Evolutionary conservation across 768 basidiomycete genomes (phyloP), one percentile per base, ranked within the genome.

Genomic region (Tricholoma furcatifolium): DNA sequence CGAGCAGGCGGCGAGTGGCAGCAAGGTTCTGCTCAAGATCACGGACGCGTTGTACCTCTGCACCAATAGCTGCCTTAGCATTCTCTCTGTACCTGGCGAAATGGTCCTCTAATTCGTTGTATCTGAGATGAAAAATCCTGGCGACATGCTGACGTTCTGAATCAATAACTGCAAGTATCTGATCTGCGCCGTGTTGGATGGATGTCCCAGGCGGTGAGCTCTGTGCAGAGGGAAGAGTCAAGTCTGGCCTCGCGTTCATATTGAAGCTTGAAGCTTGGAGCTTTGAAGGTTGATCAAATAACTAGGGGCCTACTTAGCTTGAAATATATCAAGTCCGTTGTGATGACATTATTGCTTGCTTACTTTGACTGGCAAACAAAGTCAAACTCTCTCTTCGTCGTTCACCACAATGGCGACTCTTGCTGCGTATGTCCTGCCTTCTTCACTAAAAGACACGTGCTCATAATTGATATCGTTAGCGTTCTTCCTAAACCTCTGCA

Each of bases 401-500:
- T 47, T 44, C 31, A 53, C 55, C 47, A 60, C 48, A 53, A 67
- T 78, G 76, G 73, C 75, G 50, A 62, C 88, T 59, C 79, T 93
- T 49, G 87, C 91, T 66, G 81, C 83, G 91, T 91, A 67, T 66
- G 88, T 82, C 35, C n/a, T 15, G 46, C 30, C 23, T 18, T 51
- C 51, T 32, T 51, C 17, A 8, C 2, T 34, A 7, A 24, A 21
- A 24, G n/a, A 53, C 41, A 9, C 3, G 17, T 10, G 42, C 39
- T 43, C 46, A 56, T 59, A 62, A 58, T 34, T 43, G 39, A 39
- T 2, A n/a, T 36, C 4, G 51, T n/a, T 23, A 91, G 89, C 44
- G 62, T 85, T 21, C 80, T 93, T 30, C 91, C 91, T 32, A 73
- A 77, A 61, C 90, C 91, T 1, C 50, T 84, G 2, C 67, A 87